Evolutionary conservation across 176 grass and related monocot species (phyloP), one percentile per base, ranked within the genome.

Genomic region (Saccharum spontaneum): DNA sequence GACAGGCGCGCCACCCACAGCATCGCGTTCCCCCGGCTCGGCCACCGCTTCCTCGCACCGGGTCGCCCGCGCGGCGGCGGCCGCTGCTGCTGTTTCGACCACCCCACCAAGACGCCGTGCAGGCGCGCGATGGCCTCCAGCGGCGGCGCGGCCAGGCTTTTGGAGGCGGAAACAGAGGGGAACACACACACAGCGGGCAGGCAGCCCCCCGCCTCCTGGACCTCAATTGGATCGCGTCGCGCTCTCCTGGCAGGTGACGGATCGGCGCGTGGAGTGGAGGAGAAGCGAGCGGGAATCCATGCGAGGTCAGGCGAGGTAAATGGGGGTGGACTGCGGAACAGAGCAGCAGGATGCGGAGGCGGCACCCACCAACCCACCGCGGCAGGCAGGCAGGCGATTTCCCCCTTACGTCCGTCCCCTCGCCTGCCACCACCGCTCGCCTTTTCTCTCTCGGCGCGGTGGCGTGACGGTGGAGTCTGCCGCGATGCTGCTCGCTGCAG

Each of bases 1-100:
- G 95, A 94, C 67, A 92, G 33, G 78, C 92, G 95, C 81, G 85
- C 87, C 37, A 89, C 83, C 92, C 92, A 94, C 77, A 90, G 86
- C 92, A 97, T 94, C 74, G 83, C 45, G 88, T 87, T 81, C 18
- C 30, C 38, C 66, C 73, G 62, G 76, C 70, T 41, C 18, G 61
- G 46, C 67, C 78, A 69, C 76, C 69, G 70, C 82, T 68, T 76
- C 57, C 76, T 83, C n/a, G 66, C 71, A 10, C 67, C 82, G 72
- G 23, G 44, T 18, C 55, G 22, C n/a, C 86, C 62, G 40, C 57
- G 28, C 28, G 24, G 44, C 44, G 44, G 44, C 77, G 62, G 62
- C 64, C 18, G 78, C 66, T 41, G 83, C 46, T 24, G 30, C 46
- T 31, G 46, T 57, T 17, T 86, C 3, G 79, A 77, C 70, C 79